Conservation (phyloP, 2,329 filamentous ascomycete species). For the Thermochaetoides dissita region DNA sequence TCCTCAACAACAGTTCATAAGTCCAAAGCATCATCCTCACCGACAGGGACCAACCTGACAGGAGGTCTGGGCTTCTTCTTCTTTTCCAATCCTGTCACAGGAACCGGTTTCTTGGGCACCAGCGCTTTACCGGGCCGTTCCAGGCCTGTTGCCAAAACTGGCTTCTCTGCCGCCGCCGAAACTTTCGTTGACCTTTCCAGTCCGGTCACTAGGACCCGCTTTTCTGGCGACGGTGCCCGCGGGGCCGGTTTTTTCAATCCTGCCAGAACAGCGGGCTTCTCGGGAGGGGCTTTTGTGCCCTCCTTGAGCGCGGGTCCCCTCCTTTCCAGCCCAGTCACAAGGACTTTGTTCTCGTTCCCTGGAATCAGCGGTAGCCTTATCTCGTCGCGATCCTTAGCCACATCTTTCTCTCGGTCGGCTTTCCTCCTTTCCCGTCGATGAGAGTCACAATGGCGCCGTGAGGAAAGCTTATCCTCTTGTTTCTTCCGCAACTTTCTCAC, state of each 20-base stretch:
- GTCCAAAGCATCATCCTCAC: conserved; percentile 7
- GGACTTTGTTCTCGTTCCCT: neutral
- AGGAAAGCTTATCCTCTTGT: conserved; percentile 21
- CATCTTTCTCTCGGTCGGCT: conserved; percentile 1
- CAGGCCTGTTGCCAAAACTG: no score
- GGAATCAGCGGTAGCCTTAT: no score
- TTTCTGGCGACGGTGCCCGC: no score
- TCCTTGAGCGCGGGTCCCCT: conserved; percentile 1
- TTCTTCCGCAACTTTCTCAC: conserved; percentile 36
- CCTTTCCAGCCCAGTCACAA: neutral
- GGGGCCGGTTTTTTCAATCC: neutral
- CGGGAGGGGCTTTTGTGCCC: neutral
- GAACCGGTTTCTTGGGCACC: neutral
- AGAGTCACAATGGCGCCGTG: conserved; percentile 8
- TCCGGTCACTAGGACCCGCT: no score
- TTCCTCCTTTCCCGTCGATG: conserved; percentile 3
- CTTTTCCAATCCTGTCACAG: neutral
- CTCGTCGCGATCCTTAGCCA: neutral
- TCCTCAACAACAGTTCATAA: neutral
- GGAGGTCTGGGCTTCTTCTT: conserved; percentile 3
- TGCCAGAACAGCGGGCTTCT: neutral
- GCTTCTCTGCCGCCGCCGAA: no score
- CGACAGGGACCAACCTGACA: conserved; percentile 1
- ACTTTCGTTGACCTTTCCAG: no score
- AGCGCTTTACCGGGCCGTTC: no score